Conservation (phyloP, 139 green algal genomes). For the Coelastrella sp. region DNA sequence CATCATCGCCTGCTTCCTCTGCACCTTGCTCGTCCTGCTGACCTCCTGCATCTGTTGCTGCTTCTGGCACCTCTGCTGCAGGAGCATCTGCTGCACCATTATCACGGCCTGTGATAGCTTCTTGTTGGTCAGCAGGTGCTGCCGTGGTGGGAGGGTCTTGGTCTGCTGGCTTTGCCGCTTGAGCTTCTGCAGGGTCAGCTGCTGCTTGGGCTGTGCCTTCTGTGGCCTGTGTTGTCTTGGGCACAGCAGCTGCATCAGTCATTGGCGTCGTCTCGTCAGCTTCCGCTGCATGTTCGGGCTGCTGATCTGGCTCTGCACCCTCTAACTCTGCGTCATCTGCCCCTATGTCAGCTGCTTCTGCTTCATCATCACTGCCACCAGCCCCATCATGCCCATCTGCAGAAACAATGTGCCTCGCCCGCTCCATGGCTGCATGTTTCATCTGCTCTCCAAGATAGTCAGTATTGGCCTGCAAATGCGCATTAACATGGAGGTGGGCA, state of each 20-base stretch:
- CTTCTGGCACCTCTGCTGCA: neutral
- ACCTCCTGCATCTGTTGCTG: neutral
- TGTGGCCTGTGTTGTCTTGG: no score
- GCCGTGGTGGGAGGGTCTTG: no score
- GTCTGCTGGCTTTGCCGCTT: neutral
- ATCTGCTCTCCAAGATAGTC: constrained; percentile 43
- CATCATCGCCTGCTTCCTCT: neutral
- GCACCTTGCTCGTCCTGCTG: neutral
- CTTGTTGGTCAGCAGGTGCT: neutral
- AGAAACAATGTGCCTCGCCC: neutral
- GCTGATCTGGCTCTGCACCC: no score
- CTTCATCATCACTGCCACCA: neutral
- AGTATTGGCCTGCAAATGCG: neutral
- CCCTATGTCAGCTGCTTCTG: neutral
- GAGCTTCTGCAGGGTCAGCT: constrained; percentile 13
- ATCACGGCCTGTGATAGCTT: neutral
- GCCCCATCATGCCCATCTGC: neutral
- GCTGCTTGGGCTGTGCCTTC: neutral
- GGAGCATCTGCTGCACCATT: neutral
- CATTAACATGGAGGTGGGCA: no score
- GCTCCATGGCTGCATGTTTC: constrained; percentile 32
- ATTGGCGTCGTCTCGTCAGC: neutral
- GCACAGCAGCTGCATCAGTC: neutral
- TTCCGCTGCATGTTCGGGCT: neutral
- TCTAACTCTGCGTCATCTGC: no score